Evolutionary conservation across 208 protist genomes (phyloP).

Genomic region (Trypanosoma boissoni): DNA sequence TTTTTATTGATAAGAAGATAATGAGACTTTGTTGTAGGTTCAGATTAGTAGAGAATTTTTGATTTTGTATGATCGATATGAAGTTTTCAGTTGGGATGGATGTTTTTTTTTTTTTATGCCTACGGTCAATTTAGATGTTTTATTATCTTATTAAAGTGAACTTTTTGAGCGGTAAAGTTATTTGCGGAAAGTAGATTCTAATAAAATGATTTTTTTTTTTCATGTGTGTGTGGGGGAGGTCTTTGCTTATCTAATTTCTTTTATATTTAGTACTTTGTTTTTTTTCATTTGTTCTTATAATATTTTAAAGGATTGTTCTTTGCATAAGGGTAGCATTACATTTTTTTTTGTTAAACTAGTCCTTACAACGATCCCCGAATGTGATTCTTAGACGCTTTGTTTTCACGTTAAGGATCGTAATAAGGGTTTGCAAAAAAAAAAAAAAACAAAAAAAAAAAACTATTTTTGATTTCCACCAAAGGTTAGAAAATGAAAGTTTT

Average conservation of each 20-base stretch:
- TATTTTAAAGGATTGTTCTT: constrained; percentile 12
- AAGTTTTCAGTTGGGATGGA: neutral
- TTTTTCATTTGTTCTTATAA: too few relatives aligned
- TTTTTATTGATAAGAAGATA: constrained; percentile 19
- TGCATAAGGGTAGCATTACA: constrained; percentile 17
- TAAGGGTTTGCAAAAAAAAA: constrained; percentile 57
- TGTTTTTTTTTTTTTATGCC: constrained; percentile 29
- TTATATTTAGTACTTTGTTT: too few relatives aligned
- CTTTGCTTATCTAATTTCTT: too few relatives aligned
- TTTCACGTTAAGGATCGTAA: constrained; percentile 57
- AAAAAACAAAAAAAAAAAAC: too few relatives aligned
- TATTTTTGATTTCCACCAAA: constrained; percentile 57
- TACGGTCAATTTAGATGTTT: constrained; percentile 10
- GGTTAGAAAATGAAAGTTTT: constrained; percentile 21
- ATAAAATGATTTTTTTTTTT: constrained; percentile 19
- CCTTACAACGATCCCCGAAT: constrained; percentile 12
- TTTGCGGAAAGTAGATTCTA: constrained; percentile 7
- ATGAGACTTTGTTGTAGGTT: too few relatives aligned
- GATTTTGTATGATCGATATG: constrained; percentile 1
- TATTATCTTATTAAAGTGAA: constrained; percentile 7
- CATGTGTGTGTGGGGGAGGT: too few relatives aligned
- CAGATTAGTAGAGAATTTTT: too few relatives aligned
- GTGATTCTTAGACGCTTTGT: constrained; percentile 34
- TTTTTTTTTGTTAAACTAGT: constrained; percentile 22
- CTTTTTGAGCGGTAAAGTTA: neutral